Base-by-base conservation (phyloP, 148 eudicot genomes). In the Cornus suecica region DNA sequence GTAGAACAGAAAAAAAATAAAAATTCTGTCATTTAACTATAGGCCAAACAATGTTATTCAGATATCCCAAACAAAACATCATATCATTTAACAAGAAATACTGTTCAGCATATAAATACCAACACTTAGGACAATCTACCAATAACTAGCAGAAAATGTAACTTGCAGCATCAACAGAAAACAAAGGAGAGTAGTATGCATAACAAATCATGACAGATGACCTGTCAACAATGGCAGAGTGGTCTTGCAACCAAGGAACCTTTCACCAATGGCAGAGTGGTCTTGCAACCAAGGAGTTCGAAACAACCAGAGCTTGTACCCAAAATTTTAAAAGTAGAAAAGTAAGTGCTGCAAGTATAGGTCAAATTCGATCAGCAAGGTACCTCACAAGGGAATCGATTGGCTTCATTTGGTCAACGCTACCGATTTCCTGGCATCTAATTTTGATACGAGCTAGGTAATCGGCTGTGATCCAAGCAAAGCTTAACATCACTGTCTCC, bases 391-490 rank as follows among this genome's bases (percentile, higher is more conserved):
- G 82, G 74, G 92, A 81, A 80, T 90, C 76, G 29, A 94, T 88
- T 1, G 98, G 93, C 84, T 87, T 92, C 1, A 26, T 31, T 23
- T 82, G 41, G 28, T 81, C 80, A 1, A 60, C 60, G 69, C 68
- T 70, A 52, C 60, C 64, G 32, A 68, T 78, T 67, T 72, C 82
- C 66, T 76, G 42, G 1, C 34, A 14, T 79, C 80, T 82, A 15
- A 94, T 82, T 74, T 94, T 94, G 60, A 94, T 89, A 63, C 94
- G 82, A 68, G 97, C 97, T 37, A 92, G 89, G 51, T 92, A 94
- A 80, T 94, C 97, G 73, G 89, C 88, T 0, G 96, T 83, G 70
- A 94, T 88, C 99, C 99, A 94, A 32, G 92, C 86, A 87, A 94
- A 94, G 83, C 99, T 92, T 31, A 94, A 75, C 84, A 89, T 84